phyloP scores from a whole-genome alignment of 768 basidiomycete species.

The Amanita rimosa region DNA sequence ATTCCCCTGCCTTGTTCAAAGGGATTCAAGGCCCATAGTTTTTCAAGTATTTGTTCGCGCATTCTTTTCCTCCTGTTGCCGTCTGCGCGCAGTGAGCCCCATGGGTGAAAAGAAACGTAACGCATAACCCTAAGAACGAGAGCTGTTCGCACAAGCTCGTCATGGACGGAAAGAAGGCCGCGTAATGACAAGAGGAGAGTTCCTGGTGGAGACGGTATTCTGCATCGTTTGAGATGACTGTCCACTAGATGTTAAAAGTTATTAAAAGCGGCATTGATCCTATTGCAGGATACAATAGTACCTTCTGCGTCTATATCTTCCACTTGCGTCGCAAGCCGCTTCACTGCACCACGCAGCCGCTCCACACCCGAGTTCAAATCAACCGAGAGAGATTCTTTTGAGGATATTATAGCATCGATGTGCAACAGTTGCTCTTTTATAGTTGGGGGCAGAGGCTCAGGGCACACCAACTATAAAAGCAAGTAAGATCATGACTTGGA shows the following conservation, averaged over 20 bases:
- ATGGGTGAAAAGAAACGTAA: conserved; percentile 61
- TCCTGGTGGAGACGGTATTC: conserved; percentile 33
- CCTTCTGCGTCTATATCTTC: conserved; percentile 36
- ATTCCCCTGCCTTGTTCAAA: conserved; percentile 12
- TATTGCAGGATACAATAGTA: conserved; percentile 10
- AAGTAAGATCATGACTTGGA: neutral
- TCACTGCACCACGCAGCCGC: conserved; percentile 26
- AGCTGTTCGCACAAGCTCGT: conserved; percentile 25
- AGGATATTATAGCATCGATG: conserved; percentile 20
- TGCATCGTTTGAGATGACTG: conserved; percentile 21
- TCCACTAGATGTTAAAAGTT: conserved; percentile 24
- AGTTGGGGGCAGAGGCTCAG: conserved; percentile 15
- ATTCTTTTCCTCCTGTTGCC: conserved; percentile 37
- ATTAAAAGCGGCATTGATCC: neutral
- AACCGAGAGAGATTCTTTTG: conserved; percentile 20
- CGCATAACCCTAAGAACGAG: conserved; percentile 50
- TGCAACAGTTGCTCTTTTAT: conserved; percentile 20
- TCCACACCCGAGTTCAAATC: conserved; percentile 20
- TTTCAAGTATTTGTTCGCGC: conserved; percentile 33
- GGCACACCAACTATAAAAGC: conserved; percentile 3
- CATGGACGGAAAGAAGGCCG: conserved; percentile 20
- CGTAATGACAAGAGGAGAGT: conserved; percentile 35
- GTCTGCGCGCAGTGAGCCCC: conserved; percentile 63
- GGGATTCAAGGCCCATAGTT: conserved; percentile 32
- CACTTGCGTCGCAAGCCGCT: conserved; percentile 21